Base-by-base conservation (phyloP, 108 stramenopile genomes). In the Skeletonema tropicum region DNA sequence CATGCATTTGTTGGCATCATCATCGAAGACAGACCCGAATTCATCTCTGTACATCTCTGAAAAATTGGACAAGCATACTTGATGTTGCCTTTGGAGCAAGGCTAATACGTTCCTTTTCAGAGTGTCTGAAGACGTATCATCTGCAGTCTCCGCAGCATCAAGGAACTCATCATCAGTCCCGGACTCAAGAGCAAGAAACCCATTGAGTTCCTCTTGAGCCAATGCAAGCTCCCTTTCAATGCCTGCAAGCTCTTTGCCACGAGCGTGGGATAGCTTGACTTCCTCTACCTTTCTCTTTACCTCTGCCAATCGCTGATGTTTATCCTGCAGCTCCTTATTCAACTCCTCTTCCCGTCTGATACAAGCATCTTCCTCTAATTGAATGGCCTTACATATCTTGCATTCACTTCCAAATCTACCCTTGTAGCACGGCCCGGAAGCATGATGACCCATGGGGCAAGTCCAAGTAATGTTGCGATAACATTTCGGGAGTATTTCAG, bases 31-130 rank as follows among this genome's bases (percentile, higher is more conserved):
- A 32, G 49, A 38, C 26, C 67, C 67, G 19, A 57, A 68, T 29
- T 68, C 67, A 12, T 68, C 11, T 14, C 19, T 32, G 48, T 68
- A 68, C 25, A 11, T 68, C 30, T 7, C 17, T 31, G 67, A 49
- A 68, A 68, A 55, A n/a, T 68, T 14, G 10, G 48, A 57, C 21
- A 68, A 68, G 45, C 45, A 46, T 11, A 46, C 45, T 46, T 46
- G 45, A 14, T 46, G 12, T 46, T 46, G 45, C 45, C 0, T 46
- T n/a, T 12, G 45, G 15, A 46, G 45, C 14, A 46, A n/a, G 11
- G 13, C 4, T 3, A 46, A 12, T n/a, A 46, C 45, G 45, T 46
- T 46, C 45, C n/a, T 14, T 46, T 46, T 13, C 13, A 46, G 0
- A 13, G 14, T 46, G 45, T n/a, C 45, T n/a, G 8, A 12, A n/a